A percentile compares a stretch with the other conserved stretches of the same genome.
These are phyloP conservation scores for Daphne laureola DNA, from an alignment of 441 rosid genomes.

Conservation along the genomic window DNA sequence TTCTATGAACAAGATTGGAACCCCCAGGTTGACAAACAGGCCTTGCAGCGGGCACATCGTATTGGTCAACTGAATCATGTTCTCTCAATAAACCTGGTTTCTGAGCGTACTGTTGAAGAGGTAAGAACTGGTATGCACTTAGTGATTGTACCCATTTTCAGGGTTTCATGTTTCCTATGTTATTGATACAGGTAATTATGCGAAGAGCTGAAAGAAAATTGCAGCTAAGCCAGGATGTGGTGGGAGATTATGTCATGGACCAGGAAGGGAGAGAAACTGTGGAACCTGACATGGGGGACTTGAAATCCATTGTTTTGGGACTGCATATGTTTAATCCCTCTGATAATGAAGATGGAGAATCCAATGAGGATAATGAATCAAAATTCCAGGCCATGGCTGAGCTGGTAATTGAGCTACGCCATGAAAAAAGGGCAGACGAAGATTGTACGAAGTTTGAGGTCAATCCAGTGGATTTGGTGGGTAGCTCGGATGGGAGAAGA, in stretches of 20 bases:
- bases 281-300: constrained; percentile 41
- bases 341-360: constrained; percentile 33
- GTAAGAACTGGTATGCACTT: constrained; percentile 26
- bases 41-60: constrained; percentile 84
- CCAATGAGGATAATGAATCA: constrained; percentile 35
- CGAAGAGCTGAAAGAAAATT: constrained; percentile 73
- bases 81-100: constrained; percentile 71
- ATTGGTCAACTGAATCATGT: constrained; percentile 89
- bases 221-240: constrained; percentile 71
- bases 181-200: constrained; percentile 57
- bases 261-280: constrained; percentile 42
- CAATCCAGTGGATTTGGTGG: constrained; percentile 26
- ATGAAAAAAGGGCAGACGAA: constrained; percentile 24
- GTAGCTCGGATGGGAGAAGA: constrained; percentile 17
- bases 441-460: constrained; percentile 46
- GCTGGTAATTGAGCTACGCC: constrained; percentile 59
- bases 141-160: neutral
- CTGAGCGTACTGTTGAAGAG: constrained; percentile 67
- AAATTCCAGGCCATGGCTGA: constrained; percentile 54
- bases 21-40: constrained; percentile 90
- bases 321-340: constrained; percentile 62
- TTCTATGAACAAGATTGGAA: constrained; percentile 98
- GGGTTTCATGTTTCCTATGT: constrained; percentile 1
- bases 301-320: constrained; percentile 67
- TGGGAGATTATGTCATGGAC: constrained; percentile 44